These are phyloP conservation scores for Penicillium steckii DNA, from an alignment of 495 filamentous ascomycete species.

Conservation along the genomic window DNA sequence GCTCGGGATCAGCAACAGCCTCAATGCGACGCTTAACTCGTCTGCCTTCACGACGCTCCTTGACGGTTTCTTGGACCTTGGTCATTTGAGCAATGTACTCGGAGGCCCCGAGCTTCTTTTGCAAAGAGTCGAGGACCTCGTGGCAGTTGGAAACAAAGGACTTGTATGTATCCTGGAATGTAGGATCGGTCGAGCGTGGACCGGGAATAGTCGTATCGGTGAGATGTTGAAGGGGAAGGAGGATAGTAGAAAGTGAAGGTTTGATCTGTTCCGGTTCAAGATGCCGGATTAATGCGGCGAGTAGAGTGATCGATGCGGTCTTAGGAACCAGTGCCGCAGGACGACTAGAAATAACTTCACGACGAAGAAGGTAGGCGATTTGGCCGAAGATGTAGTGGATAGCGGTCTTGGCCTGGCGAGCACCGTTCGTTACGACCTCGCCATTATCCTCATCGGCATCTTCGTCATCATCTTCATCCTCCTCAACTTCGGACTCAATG, in stretches of 20 bases:
- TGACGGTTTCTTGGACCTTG: conserved; percentile 65
- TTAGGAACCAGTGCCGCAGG: conserved; percentile 65
- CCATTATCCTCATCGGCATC: conserved; percentile 32
- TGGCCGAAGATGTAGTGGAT: conserved; percentile 72
- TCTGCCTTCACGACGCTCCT: conserved; percentile 66
- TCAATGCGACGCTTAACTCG: conserved; percentile 83
- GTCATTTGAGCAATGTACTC: conserved; percentile 70
- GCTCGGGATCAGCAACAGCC: conserved; percentile 78
- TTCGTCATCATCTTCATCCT: conserved; percentile 25
- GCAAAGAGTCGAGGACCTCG: conserved; percentile 71
- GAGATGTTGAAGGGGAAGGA: conserved; percentile 79
- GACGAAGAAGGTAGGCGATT: conserved; percentile 72
- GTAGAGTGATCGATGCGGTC: conserved; percentile 69
- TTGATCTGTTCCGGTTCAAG: conserved; percentile 56
- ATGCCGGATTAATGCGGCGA: conserved; percentile 59
- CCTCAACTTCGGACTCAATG: conserved; percentile 44
- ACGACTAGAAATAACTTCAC: conserved; percentile 65
- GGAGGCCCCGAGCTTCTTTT: conserved; percentile 79
- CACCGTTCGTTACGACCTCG: conserved; percentile 13
- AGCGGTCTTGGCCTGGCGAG: conserved; percentile 39
- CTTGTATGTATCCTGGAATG: conserved; percentile 66
- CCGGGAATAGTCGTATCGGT: conserved; percentile 73
- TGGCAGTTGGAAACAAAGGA: conserved; percentile 63
- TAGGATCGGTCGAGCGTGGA: conserved; percentile 62
- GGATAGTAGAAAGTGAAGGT: conserved; percentile 58